These are phyloP conservation scores for Nemania abortiva DNA, from an alignment of 2,329 filamentous ascomycete species.

Conservation along the genomic window DNA sequence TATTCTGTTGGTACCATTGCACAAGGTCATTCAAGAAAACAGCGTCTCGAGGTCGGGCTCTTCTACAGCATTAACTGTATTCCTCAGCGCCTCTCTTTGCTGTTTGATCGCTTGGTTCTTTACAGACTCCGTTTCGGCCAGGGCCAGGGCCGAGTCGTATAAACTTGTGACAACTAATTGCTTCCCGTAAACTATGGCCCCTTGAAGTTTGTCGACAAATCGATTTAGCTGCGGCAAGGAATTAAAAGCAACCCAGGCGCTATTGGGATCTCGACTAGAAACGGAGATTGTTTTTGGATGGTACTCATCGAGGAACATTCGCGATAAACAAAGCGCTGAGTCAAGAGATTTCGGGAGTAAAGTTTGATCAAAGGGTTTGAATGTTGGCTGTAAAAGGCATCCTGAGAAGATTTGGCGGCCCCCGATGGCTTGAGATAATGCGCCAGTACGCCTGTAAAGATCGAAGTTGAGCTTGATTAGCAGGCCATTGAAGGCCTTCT, in stretches of 20 bases:
- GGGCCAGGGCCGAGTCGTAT: constrained; percentile 18
- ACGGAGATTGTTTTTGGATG: constrained; percentile 20
- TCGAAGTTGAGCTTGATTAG: constrained; percentile 23
- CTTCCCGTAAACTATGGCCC: constrained; percentile 18
- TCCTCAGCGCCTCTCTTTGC: constrained; percentile 22
- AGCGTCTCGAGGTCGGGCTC: constrained; percentile 24
- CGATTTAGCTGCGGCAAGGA: constrained; percentile 16
- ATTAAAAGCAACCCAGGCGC: constrained; percentile 18
- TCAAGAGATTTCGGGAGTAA: constrained; percentile 20
- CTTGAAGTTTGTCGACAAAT: constrained; percentile 12
- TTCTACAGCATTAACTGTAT: constrained; percentile 22
- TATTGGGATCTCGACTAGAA: constrained; percentile 15
- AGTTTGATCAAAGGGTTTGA: constrained; percentile 21
- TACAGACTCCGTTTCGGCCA: constrained; percentile 23
- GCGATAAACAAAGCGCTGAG: constrained; percentile 22
- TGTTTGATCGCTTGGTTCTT: constrained; percentile 22
- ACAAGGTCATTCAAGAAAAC: constrained; percentile 20
- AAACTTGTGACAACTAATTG: constrained; percentile 22
- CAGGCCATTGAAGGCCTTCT: constrained; percentile 27
- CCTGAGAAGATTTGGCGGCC: constrained; percentile 15
- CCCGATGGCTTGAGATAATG: constrained; percentile 23
- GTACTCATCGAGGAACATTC: constrained; percentile 26
- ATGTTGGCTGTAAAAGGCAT: constrained; percentile 26
- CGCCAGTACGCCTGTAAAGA: constrained; percentile 24
- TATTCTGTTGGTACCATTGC: constrained; percentile 11